Base-by-base conservation (phyloP, 2,329 filamentous ascomycete genomes). In the Paramyrothecium roridum region DNA sequence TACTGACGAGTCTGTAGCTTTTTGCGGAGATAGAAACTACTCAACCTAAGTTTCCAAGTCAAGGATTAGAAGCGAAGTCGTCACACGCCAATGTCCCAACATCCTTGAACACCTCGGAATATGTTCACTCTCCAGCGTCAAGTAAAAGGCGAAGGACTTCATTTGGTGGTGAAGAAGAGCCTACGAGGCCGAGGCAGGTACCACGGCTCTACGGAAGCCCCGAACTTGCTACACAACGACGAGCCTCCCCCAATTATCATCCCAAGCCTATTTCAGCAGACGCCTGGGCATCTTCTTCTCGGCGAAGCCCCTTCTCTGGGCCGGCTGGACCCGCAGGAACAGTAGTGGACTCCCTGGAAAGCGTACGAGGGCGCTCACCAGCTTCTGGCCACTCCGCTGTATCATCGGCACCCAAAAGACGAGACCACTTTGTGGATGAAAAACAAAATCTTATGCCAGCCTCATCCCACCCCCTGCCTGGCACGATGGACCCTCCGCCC, bases 111-210 rank as follows among this genome's bases (percentile, higher is more conserved):
- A 73, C 76, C 3, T 74, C 79, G 11, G 75, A 80, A 54, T 83
- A 83, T 59, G 64, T 77, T 13, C 73, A 81, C 66, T 81, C 80
- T 30, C 74, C 80, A 23, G 74, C 63, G 57, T 66, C 68, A n/a
- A 72, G 68, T 63, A 83, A 82, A 69, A 74, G 79, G 57, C 76
- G 76, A 59, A 73, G 78, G 19, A 59, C 75, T 8, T 78, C 76
- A 2, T 65, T 71, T 52, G 77, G 79, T 3, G 68, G 72, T 20
- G 74, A 76, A 23, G 64, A 63, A 33, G 74, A 77, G 26, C 57
- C 43, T 8, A 71, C 77, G 53, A 70, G 75, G 48, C 68, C 67
- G 3, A 77, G 73, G 58, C 77, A 76, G 46, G 69, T 81, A 16
- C 80, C 80, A 26, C 73, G 80, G 40, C 67, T 78, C 33, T 81